Conservation (phyloP, 2,329 filamentous ascomycete genomes). For the Fusarium burgessii region DNA sequence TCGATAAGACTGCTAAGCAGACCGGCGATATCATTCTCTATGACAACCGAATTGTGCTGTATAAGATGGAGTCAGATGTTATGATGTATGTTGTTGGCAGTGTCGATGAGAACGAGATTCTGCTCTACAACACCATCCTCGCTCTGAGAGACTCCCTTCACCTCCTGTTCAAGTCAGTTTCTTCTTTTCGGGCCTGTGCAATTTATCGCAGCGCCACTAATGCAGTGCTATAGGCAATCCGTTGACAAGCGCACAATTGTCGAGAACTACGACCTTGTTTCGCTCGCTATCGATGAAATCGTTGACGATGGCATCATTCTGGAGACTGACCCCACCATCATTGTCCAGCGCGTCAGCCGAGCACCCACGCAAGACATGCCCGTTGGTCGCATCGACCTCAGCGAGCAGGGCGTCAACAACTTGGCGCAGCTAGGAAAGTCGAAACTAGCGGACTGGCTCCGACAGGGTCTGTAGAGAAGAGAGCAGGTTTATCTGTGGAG, state of each 20-base stretch:
- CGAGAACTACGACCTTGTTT: conserved; percentile 98
- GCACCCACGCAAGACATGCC: conserved; percentile 92
- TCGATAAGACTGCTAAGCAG: conserved; percentile 97
- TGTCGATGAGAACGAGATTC: conserved; percentile 94
- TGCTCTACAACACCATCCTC: conserved; percentile 94
- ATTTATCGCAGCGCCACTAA: conserved; percentile 10
- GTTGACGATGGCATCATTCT: conserved; percentile 96
- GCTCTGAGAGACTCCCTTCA: conserved; percentile 91
- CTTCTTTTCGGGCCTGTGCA: not conserved
- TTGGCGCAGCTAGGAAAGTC: conserved; percentile 93
- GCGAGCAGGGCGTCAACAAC: conserved; percentile 95
- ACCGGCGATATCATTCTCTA: conserved; percentile 96
- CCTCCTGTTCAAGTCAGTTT: conserved; percentile 86
- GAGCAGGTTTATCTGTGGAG: conserved; percentile 24
- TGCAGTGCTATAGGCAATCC: conserved; percentile 74
- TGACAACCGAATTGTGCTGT: conserved; percentile 95
- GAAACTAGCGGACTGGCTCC: conserved; percentile 89
- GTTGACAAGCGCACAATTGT: conserved; percentile 98
- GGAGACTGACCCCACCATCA: conserved; percentile 95
- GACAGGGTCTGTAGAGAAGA: conserved; percentile 76
- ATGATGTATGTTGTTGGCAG: conserved; percentile 95
- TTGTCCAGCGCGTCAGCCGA: conserved; percentile 91
- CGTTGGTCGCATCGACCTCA: conserved; percentile 93
- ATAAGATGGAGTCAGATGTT: conserved; percentile 97
- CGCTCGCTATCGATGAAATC: conserved; percentile 94